Base-by-base conservation (phyloP, 192 early-diverging fungal species). In the Backusella tuberculispora region DNA sequence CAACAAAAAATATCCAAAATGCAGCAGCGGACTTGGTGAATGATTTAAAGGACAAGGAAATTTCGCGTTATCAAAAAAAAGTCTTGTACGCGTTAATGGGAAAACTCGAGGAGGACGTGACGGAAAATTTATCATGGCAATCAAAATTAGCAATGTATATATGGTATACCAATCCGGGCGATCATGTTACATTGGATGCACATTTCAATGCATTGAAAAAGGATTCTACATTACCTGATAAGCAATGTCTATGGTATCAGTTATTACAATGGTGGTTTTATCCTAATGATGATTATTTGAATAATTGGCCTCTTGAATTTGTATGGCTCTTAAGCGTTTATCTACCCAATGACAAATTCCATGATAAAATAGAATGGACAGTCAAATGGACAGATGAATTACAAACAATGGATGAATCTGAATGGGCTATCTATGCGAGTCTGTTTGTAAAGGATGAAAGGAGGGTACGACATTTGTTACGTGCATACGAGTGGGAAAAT, bases 1-100 rank as follows among this genome's bases (percentile, higher is more conserved):
- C 9, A 19, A n/a, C 21, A 13, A 60, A 60, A 24, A 26, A 60
- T 26, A 60, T 24, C 4, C 7, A 19, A 60, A 60, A 7, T 4
- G 13, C 10, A 0, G 21, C 26, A 26, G 21, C 53, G 10, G 26
- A 26, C 26, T 19, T 60, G 53, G 13, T n/a, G 4, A 8, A 60
- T 8, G 21, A 60, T 24, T 10, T 60, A 24, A 24, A 60, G 12
- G 53, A 26, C 53, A 60, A 60, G 53, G 53, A 0, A 60, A 60
- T 60, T 8, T 26, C 53, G 21, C 9, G 53, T 60, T 60, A 24
- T 60, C 53, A 60, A n/a, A 19, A 60, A 26, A 60, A 60, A 9
- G 26, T 60, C 53, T 26, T 60, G 19, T 60, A 60, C 53, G 53
- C 53, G 53, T 60, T 60, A 24, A 26, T 26, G 21, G 53, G 53